phyloP scores from a whole-genome alignment of 495 filamentous ascomycete species.

The Entonaema liquescens region DNA sequence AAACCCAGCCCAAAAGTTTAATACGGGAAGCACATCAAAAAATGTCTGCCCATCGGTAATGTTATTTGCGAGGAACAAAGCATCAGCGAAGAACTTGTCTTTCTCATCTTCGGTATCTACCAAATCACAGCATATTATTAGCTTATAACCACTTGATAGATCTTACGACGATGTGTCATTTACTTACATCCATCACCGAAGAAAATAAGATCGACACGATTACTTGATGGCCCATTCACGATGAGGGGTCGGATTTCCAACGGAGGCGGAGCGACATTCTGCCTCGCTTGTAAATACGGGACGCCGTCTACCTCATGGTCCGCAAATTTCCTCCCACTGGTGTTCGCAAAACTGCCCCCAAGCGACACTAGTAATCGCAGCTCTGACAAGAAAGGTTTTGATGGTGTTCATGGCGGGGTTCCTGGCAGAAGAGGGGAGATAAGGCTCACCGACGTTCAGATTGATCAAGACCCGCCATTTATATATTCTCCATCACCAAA shows the following conservation, averaged over 20 bases:
- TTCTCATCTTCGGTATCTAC: constrained; percentile 41
- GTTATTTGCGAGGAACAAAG: constrained; percentile 36
- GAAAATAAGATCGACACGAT: constrained; percentile 42
- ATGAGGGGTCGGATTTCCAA: constrained; percentile 44
- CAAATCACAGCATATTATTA: constrained; percentile 3
- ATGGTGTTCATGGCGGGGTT: constrained; percentile 17
- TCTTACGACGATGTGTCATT: background rate
- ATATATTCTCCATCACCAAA: background rate
- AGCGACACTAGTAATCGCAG: constrained; percentile 1
- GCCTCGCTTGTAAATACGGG: constrained; percentile 25
- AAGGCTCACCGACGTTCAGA: background rate
- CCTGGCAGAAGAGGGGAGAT: background rate
- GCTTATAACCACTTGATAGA: background rate
- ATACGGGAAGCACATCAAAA: constrained; percentile 31
- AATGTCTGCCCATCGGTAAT: constrained; percentile 42
- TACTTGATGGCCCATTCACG: constrained; percentile 39
- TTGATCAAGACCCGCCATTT: background rate
- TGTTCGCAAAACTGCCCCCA: constrained; percentile 41
- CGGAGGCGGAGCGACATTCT: constrained; percentile 31
- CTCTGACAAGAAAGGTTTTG: constrained; percentile 24
- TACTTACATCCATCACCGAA: constrained; percentile 43
- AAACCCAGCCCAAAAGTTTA: constrained; percentile 44
- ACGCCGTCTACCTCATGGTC: constrained; percentile 22
- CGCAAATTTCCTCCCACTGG: constrained; percentile 41
- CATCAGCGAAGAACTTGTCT: constrained; percentile 44